Base-by-base conservation (phyloP, 2,329 filamentous ascomycete species). In the Scytalidium lignicola region DNA sequence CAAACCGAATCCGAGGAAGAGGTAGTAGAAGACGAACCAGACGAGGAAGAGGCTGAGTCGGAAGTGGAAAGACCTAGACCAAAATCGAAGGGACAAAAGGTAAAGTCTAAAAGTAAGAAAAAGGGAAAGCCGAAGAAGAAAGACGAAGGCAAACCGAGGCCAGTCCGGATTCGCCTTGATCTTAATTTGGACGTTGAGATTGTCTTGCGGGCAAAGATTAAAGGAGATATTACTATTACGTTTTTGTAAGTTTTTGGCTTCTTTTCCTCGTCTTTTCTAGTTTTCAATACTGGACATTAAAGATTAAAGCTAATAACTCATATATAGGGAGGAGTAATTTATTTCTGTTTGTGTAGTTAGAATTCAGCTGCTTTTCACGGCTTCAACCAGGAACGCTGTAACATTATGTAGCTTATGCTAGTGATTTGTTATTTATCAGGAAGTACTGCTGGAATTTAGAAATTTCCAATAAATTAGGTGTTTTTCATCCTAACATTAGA, bases 141-240 rank as follows among this genome's bases (percentile, higher is more conserved):
- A 60, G 59, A 65, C 68, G 56, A 57, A 44, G 70, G 79, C 51
- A 84, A 90, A 58, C 83, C 85, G 20, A 67, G 32, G 32, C 32
- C 32, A 5, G 32, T 90, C 63, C 83, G 83, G 65, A 68, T 91
- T 63, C 74, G 82, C 49, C 68, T 90, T 26, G 86, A 91, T 63
- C 71, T 90, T 48, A 90, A 91, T 67, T 69, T 91, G 47, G 87
- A 91, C 61, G 77, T 91, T 46, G 86, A 91, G 69, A 86, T 91
- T 57, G 82, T 89, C 66, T 72, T 91, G 48, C 90, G 89, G 73
- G 87, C 87, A 18, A 85, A 81, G 65, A 89, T 91, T 54, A 80
- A 89, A 58, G 90, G 90, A 62, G 90, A 95, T 70, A 70, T 95
- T 55, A 90, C 88, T 74, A 81, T 83, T 49, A 57, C 60, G 17